Evolutionary conservation across 1,139 yeast genomes (phyloP).

Genomic region (Debaryomyces robertsiae): DNA sequence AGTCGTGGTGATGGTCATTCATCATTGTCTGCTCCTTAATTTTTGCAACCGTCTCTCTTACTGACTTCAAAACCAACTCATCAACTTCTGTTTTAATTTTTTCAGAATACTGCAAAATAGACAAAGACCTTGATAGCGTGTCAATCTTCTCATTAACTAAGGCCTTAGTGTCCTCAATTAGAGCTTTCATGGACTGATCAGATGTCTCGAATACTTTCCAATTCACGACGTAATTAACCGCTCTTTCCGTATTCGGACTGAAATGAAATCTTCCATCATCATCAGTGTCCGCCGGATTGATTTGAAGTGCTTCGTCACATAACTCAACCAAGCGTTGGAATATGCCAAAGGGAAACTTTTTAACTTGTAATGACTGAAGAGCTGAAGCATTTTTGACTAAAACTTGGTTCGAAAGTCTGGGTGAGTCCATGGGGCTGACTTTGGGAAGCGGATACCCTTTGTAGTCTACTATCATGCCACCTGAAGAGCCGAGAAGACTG

Average conservation of each 20-base stretch:
- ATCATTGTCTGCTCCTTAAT: constrained; percentile 45
- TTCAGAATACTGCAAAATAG: constrained; percentile 77
- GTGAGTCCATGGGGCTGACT: constrained; percentile 20
- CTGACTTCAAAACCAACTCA: constrained; percentile 63
- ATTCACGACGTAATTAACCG: constrained; percentile 57
- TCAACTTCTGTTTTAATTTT: constrained; percentile 84
- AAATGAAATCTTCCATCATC: constrained; percentile 39
- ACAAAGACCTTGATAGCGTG: constrained; percentile 72
- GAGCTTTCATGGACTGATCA: constrained; percentile 62
- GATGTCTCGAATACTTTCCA: constrained; percentile 61
- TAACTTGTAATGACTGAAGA: constrained; percentile 27
- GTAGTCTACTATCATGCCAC: constrained; percentile 45
- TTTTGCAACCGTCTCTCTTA: constrained; percentile 62
- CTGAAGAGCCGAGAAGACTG: constrained; percentile 16
- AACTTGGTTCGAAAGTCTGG: constrained; percentile 27
- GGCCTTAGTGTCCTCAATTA: constrained; percentile 69
- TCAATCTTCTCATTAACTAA: constrained; percentile 70
- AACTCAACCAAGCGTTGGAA: constrained; percentile 64
- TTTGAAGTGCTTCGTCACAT: constrained; percentile 74
- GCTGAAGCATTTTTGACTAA: constrained; percentile 30
- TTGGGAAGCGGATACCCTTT: constrained; percentile 60
- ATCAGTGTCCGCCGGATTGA: constrained; percentile 60
- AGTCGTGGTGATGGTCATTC: constrained; percentile 18
- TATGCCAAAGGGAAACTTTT: constrained; percentile 66
- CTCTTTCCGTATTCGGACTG: constrained; percentile 72